Evolutionary conservation across 75 land plant genomes (phyloP), one percentile per base, ranked within the genome.

Genomic region (Pinus albicaulis): DNA sequence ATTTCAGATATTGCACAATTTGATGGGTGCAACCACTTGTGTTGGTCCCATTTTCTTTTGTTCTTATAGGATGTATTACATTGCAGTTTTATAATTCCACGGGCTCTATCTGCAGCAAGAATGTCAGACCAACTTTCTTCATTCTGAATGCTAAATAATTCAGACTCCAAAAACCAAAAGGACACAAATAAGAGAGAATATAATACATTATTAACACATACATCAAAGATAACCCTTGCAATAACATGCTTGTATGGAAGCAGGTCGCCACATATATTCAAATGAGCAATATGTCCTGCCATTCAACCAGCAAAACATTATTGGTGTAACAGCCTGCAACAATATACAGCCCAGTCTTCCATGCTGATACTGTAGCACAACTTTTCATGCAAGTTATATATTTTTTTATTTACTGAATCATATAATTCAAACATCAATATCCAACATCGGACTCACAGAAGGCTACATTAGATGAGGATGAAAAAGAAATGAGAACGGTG

Each of bases 231-330:
- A 79, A 96, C 99, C 68, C 82, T 86, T 36, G 94, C 98, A 80
- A 96, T 94, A 41, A 85, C 76, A 79, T 92, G 79, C 77, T 92
- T 94, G 79, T 85, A 94, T 1, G 89, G 90, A 59, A 94, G 92
- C 28, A 92, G 75, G 10, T 94, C 92, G 38, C 82, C 95, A 12
- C 83, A 77, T 55, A 96, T 83, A 77, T 96, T 96, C 57, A 96
- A 86, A 81, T 96, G 99, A 34, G 99, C 99, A 82, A 96, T 86
- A 77, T 96, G 98, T 52, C 99, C 99, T 94, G 98, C 78, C 87
- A 48, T 48, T 48, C 7, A 44, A 56, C 66, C 36, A 15, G 12
- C 3, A 28, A 77, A 53, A 48, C 53, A 48, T 8, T 48, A 48
- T 48, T 10, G 2, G 12, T 48, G 0, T 10, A 48, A 56, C 11